A percentile compares a stretch with the other conserved stretches of the same genome.
phyloP scores from a whole-genome alignment of 2,329 filamentous ascomycete species.

The Clonostachys sp. region DNA sequence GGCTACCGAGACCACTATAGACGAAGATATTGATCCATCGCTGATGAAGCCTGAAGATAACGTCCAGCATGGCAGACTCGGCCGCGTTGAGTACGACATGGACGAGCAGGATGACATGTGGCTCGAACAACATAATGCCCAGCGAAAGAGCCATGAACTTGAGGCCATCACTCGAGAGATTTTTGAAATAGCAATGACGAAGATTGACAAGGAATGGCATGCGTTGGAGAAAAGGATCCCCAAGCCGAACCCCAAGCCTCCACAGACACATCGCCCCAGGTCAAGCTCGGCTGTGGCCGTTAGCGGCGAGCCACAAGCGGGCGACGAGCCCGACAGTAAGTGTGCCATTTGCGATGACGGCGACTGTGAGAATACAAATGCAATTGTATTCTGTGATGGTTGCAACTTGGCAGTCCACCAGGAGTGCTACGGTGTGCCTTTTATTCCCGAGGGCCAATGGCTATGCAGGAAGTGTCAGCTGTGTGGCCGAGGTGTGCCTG shows the following conservation, averaged over 20 bases:
- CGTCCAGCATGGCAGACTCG: slow-evolving; percentile 42
- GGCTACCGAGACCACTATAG: slow-evolving; percentile 51
- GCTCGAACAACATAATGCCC: slow-evolving; percentile 78
- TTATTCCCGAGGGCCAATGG: slow-evolving; percentile 98
- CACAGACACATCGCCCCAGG: slow-evolving; percentile 86
- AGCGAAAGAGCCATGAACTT: slow-evolving; percentile 68
- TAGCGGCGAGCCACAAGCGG: slow-evolving; percentile 78
- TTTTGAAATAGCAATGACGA: slow-evolving; percentile 97
- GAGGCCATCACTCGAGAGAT: slow-evolving; percentile 87
- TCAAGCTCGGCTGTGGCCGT: slow-evolving; percentile 94
- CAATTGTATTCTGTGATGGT: slow-evolving; percentile 97
- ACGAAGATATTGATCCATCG: slow-evolving; percentile 50
- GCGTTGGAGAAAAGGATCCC: slow-evolving; percentile 93
- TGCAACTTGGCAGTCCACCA: slow-evolving; percentile 97
- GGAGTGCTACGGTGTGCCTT: slow-evolving; percentile 97
- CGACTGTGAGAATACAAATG: slow-evolving; percentile 99
- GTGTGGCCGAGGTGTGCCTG: slow-evolving; percentile 84
- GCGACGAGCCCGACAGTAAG: slow-evolving; percentile 94
- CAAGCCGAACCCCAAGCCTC: slow-evolving; percentile 93
- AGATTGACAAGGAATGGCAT: slow-evolving; percentile 99
- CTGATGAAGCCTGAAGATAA: slow-evolving; percentile 19
- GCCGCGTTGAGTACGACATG: slow-evolving; percentile 98
- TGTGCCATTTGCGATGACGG: slow-evolving; percentile 98
- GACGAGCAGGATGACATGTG: slow-evolving; percentile 98
- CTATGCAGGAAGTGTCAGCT: slow-evolving; percentile 94